phyloP scores from a whole-genome alignment of 176 grass and related monocot species.

The Neostapfia colusana region DNA sequence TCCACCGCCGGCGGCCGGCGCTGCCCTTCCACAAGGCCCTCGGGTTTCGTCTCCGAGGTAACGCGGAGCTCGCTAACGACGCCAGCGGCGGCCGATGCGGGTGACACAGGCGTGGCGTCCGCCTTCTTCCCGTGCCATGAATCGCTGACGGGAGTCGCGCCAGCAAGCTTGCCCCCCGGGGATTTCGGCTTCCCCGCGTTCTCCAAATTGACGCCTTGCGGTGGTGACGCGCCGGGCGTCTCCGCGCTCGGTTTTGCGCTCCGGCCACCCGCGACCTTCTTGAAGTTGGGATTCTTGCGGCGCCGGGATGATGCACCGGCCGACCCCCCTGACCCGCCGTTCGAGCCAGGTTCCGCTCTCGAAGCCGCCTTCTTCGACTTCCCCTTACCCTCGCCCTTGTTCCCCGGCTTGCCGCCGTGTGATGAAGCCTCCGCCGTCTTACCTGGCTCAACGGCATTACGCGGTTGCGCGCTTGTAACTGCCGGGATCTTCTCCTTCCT shows the following conservation, averaged over 20 bases:
- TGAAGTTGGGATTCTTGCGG: background rate
- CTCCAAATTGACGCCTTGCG: background rate
- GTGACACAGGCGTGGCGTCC: background rate
- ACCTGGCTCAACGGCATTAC: background rate
- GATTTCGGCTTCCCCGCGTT: conserved; percentile 2
- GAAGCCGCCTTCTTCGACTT: background rate
- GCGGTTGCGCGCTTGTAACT: background rate
- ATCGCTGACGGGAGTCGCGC: background rate
- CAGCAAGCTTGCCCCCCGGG: background rate
- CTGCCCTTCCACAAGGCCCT: background rate
- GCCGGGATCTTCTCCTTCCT: background rate
- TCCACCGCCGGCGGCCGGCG: background rate
- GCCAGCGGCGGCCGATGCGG: background rate
- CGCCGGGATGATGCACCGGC: background rate
- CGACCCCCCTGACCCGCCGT: background rate
- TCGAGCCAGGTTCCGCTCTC: background rate
- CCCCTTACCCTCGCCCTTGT: background rate
- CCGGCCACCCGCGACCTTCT: background rate
- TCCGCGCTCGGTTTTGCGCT: background rate
- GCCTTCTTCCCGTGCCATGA: background rate
- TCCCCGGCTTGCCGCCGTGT: background rate
- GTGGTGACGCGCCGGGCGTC: background rate
- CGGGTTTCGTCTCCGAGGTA: background rate
- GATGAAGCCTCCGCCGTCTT: background rate
- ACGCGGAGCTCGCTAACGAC: background rate